Evolutionary conservation across 768 basidiomycete genomes (phyloP), one percentile per base, ranked within the genome.

Genomic region (Cystofilobasidium ferigula): DNA sequence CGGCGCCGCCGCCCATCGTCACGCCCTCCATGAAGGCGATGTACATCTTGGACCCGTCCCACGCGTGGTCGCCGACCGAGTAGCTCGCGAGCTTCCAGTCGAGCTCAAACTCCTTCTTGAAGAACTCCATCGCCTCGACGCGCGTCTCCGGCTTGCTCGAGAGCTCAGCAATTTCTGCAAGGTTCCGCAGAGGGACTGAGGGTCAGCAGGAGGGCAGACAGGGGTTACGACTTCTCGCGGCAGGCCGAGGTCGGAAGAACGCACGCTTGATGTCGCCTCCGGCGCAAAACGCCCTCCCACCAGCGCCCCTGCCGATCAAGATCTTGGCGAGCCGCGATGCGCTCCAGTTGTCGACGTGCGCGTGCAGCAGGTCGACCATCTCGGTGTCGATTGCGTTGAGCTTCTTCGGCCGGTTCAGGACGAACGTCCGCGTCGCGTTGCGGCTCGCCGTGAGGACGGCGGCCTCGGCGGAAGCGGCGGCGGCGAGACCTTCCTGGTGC

Each of bases 1-100:
- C 95, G 26, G 87, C 89, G 57, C 95, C 95, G 62, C 95, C 95
- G 54, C 95, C 95, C 86, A 97, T 89, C 13, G 91, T 92, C 54
- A 87, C 81, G 16, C 95, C 94, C 73, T 98, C 89, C 75, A 97
- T 81, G 63, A 98, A 79, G 47, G 85, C 85, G 45, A 99, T 82
- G 74, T 97, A 95, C n/a, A 92, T 88, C 74, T 92, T 97, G 16
- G 61, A 62, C 14, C 61, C 61, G 42, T 68, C 66, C 54, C 53
- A 62, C 35, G 61, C 66, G 36, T 62, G 61, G 34, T 34, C 34
- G 34, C 57, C 61, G 35, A 62, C 61, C 4, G 66, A 68, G 61
- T 47, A 62, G 34, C 43, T 36, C 36, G 66, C 66, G 57, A 68
- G 66, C 61, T 62, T 68, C 61, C 61, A 68, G 32, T 62, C 76